These are phyloP conservation scores for Arthromyces matolae DNA, from an alignment of 768 basidiomycete genomes.

Conservation along the genomic window DNA sequence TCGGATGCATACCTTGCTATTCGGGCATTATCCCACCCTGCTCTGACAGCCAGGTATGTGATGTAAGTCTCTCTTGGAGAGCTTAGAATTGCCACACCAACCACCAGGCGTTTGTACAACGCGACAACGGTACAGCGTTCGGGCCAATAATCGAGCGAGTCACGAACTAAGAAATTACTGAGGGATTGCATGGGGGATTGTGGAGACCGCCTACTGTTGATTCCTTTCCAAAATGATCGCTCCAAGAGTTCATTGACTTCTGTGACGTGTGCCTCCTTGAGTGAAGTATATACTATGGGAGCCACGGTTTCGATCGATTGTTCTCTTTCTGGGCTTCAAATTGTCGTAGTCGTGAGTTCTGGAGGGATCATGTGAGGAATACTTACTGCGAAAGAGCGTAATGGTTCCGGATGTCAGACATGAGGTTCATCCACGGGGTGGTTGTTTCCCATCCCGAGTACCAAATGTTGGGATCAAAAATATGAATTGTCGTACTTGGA, in stretches of 20 bases:
- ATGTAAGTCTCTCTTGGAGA: slow-evolving; percentile 82
- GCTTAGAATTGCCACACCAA: slow-evolving; percentile 72
- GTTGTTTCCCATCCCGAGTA: slow-evolving; percentile 74
- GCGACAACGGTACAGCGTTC: slow-evolving; percentile 77
- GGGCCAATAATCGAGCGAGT: slow-evolving; percentile 64
- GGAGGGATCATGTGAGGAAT: background rate
- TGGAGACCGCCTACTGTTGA: slow-evolving; percentile 50
- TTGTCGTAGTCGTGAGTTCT: slow-evolving; percentile 1
- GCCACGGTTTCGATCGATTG: slow-evolving; percentile 36
- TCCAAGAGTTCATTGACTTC: slow-evolving; percentile 72
- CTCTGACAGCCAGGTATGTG: slow-evolving; percentile 73
- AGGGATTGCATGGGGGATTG: background rate
- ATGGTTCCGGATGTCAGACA: slow-evolving; percentile 70
- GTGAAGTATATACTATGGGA: slow-evolving; percentile 61
- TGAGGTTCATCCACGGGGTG: slow-evolving; percentile 72
- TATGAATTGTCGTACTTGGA: no score
- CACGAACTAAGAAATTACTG: slow-evolving; percentile 47
- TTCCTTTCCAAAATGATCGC: slow-evolving; percentile 72
- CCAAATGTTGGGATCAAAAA: no score
- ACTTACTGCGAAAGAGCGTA: slow-evolving; percentile 58
- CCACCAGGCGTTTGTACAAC: slow-evolving; percentile 63
- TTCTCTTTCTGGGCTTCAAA: slow-evolving; percentile 52
- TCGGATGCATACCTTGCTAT: slow-evolving; percentile 58
- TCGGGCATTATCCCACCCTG: slow-evolving; percentile 78
- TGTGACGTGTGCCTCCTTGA: slow-evolving; percentile 54